Evolutionary conservation across 2,329 filamentous ascomycete genomes (phyloP).

Genomic region (Orbilia javanica): DNA sequence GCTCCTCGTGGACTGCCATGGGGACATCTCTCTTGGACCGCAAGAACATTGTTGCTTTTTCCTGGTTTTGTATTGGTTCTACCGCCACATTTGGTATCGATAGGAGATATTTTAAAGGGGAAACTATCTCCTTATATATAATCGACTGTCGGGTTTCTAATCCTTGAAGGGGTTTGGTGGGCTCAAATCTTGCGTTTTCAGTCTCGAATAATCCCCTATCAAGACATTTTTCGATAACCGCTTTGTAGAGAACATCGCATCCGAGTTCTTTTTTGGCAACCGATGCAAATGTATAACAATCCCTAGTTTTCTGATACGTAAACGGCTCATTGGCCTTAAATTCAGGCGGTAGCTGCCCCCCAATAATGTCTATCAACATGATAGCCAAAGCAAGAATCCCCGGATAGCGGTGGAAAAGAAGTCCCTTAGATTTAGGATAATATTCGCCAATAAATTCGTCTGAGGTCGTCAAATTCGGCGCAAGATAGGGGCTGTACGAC

Average conservation of each 20-base stretch:
- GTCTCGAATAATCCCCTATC: slow-evolving; percentile 30
- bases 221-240: slow-evolving; percentile 36
- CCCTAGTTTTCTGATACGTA: neutral
- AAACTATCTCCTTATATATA: slow-evolving; percentile 41
- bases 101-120: slow-evolving; percentile 32
- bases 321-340: slow-evolving; percentile 5
- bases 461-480: neutral
- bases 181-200: slow-evolving; percentile 20
- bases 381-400: slow-evolving; percentile 29
- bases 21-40: too few species aligned
- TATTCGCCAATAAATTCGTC: slow-evolving; percentile 16
- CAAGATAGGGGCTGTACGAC: slow-evolving; percentile 27
- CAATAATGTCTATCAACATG: slow-evolving; percentile 30
- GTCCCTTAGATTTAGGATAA: neutral
- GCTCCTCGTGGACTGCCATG: too few species aligned
- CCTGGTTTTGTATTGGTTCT: too few species aligned
- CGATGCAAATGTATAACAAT: slow-evolving; percentile 19
- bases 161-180: slow-evolving; percentile 5
- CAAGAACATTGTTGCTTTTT: too few species aligned
- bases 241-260: slow-evolving; percentile 41
- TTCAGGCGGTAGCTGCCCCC: slow-evolving; percentile 12
- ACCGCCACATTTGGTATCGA: neutral
- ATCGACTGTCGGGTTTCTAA: slow-evolving; percentile 39
- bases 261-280: slow-evolving; percentile 3
- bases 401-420: slow-evolving; percentile 36